These are phyloP conservation scores for Pythium dissimile DNA, from an alignment of 352 stramenopile species.

Conservation along the genomic window DNA sequence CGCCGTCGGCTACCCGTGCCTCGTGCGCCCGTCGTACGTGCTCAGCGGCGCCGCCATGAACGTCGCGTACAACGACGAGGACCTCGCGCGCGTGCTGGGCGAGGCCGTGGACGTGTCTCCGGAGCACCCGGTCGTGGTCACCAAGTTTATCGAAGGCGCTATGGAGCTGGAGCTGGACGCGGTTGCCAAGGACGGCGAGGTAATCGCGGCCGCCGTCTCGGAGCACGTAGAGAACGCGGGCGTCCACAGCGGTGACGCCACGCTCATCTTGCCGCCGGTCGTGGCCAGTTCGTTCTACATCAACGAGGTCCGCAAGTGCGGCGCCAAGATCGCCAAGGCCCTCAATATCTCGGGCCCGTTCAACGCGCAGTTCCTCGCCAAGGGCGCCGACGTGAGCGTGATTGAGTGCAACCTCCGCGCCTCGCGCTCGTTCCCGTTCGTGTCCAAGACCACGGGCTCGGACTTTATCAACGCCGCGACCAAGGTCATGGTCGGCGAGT, in stretches of 20 bases:
- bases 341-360: slow-evolving; percentile 98
- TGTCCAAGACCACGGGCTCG: slow-evolving; percentile 97
- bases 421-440: slow-evolving; percentile 99
- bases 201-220: slow-evolving; percentile 98
- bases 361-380: slow-evolving; percentile 99
- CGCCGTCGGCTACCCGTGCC: slow-evolving; percentile 92
- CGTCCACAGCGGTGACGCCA: slow-evolving; percentile 99
- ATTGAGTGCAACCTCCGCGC: slow-evolving; percentile 99
- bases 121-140: slow-evolving; percentile 95
- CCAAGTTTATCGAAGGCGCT: slow-evolving; percentile 96
- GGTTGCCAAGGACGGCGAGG: slow-evolving; percentile 94
- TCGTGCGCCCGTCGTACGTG: slow-evolving; percentile 96
- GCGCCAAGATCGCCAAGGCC: slow-evolving; percentile 93
- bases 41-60: slow-evolving; percentile 96
- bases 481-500: slow-evolving; percentile 93
- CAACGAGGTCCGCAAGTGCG: slow-evolving; percentile 94
- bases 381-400: slow-evolving; percentile 97
- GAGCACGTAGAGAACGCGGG: slow-evolving; percentile 99
- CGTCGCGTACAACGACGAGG: slow-evolving; percentile 88
- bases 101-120: slow-evolving; percentile 90
- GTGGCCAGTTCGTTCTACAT: slow-evolving; percentile 97
- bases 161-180: slow-evolving; percentile 99
- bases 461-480: slow-evolving; percentile 99
- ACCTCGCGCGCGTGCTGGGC: slow-evolving; percentile 80
- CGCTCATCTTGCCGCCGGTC: slow-evolving; percentile 96